Evolutionary conservation across 306 rosid species (phyloP), one percentile per base, ranked within the genome.

Genomic region (Phaseolus lunatus): DNA sequence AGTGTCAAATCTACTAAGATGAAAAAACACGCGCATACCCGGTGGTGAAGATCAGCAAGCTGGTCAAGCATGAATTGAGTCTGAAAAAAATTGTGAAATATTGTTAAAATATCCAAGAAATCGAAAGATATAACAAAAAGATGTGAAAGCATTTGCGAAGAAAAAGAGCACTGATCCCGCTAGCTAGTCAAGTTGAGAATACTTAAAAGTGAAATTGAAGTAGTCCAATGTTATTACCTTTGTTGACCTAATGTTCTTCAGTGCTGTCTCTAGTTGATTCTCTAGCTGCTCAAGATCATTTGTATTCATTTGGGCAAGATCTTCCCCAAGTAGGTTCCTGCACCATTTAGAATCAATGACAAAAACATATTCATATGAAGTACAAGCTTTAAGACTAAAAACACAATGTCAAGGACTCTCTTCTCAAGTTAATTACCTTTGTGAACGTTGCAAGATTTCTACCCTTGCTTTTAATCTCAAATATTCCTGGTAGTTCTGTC

Each of bases 301-400:
- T 37, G 94, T 79, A 67, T 85, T 89, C 82, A 88, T 81, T 43
- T 85, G 83, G 4, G 84, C 88, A 73, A 94, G 82, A 84, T 94
- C 98, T 80, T 94, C 98, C 80, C 98, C 98, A 3, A 91, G 91
- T 56, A 94, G 84, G 82, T 90, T 90, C 78, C 98, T 93, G 71
- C 64, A 57, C 7, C 50, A 77, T 74, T 43, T 29, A 24, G 19
- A 73, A 70, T 53, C 48, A 71, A 18, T 50, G 12, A 59, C 45
- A 48, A 64, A 20, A 71, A 5, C 35, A 29, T 18, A 26, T 64
- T 15, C 50, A 43, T 39, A 39, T 73, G 47, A 47, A 47, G 10
- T 67, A 19, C 13, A 54, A 43, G 59, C 27, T 2, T 31, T 13
- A 8, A 61, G 16, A 18, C 79, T 45, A 7, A 47, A 31, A 56